A percentile compares a stretch with the other conserved stretches of the same genome.
These are phyloP conservation scores for Setaria italica DNA, from an alignment of 202 grass and related monocot genomes.

Conservation along the genomic window DNA sequence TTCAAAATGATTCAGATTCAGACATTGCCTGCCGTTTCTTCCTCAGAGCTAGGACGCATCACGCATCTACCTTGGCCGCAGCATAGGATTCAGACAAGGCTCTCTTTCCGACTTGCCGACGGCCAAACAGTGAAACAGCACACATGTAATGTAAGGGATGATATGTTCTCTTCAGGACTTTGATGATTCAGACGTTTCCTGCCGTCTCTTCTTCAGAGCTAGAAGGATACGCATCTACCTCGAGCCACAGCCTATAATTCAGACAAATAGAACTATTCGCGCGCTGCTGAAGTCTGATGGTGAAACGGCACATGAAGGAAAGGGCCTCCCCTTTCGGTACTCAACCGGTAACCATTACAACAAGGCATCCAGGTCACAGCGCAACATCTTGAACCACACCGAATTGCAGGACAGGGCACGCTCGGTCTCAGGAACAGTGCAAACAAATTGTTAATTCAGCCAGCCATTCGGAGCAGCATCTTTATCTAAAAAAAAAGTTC, in stretches of 20 bases:
- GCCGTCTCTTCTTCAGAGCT: not conserved
- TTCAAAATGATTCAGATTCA: conserved; percentile 4
- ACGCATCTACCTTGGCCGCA: not conserved
- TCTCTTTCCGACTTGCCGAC: not conserved
- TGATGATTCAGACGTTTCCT: not conserved
- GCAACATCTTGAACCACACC: not conserved
- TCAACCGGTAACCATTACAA: not conserved
- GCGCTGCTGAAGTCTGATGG: no score
- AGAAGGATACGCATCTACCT: not conserved
- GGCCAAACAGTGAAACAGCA: not conserved
- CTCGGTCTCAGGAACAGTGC: conserved; percentile 36
- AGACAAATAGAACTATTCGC: not conserved
- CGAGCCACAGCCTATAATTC: not conserved
- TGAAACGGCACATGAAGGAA: not conserved
- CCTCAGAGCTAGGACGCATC: not conserved
- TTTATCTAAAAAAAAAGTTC: not conserved
- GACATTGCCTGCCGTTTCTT: not conserved
- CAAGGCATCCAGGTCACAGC: not conserved
- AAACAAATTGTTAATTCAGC: not conserved
- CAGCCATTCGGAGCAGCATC: not conserved
- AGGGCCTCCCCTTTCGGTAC: not conserved
- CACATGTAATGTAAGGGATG: no score
- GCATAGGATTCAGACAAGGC: not conserved
- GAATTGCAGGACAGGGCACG: not conserved
- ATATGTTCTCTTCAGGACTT: no score